Evolutionary conservation across 2,329 filamentous ascomycete species (phyloP).

Genomic region (Diaporthe sp.): DNA sequence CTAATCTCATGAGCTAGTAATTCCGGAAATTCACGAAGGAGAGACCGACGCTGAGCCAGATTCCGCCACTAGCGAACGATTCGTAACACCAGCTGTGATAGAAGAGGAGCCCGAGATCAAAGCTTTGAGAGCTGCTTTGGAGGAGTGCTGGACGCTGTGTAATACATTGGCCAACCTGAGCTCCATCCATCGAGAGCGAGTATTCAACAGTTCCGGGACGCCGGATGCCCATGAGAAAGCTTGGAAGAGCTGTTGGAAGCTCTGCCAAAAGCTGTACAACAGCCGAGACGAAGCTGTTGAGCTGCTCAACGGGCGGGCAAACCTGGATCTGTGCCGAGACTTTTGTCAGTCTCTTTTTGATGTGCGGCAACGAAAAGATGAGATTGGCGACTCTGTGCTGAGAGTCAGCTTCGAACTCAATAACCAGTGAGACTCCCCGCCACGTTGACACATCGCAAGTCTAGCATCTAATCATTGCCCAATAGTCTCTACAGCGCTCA

Average conservation of each 20-base stretch:
- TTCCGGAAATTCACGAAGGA: slow-evolving; percentile 61
- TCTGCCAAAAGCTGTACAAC: slow-evolving; percentile 91
- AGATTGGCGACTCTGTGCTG: slow-evolving; percentile 86
- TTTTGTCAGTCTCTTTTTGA: slow-evolving; percentile 95
- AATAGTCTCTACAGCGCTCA: slow-evolving; percentile 87
- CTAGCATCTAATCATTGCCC: slow-evolving; percentile 44
- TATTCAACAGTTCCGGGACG: slow-evolving; percentile 81
- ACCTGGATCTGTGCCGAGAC: slow-evolving; percentile 88
- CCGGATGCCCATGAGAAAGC: slow-evolving; percentile 87
- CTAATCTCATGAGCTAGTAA: slow-evolving; percentile 61
- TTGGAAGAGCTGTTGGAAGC: slow-evolving; percentile 94
- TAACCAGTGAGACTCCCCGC: slow-evolving; percentile 75
- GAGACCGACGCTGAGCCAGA: slow-evolving; percentile 67
- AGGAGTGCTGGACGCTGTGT: slow-evolving; percentile 94
- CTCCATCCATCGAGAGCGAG: slow-evolving; percentile 83
- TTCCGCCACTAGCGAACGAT: slow-evolving; percentile 64
- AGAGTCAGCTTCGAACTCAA: slow-evolving; percentile 95
- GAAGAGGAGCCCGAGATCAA: slow-evolving; percentile 69
- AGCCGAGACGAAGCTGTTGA: slow-evolving; percentile 80
- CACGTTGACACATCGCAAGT: neutral
- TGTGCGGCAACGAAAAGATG: slow-evolving; percentile 82
- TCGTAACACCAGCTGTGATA: slow-evolving; percentile 56
- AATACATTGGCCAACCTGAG: slow-evolving; percentile 90
- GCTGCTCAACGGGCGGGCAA: slow-evolving; percentile 77
- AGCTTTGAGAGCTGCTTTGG: slow-evolving; percentile 81